phyloP scores from a whole-genome alignment of 169 alveolate genomes.

The Eimeria brunetti region DNA sequence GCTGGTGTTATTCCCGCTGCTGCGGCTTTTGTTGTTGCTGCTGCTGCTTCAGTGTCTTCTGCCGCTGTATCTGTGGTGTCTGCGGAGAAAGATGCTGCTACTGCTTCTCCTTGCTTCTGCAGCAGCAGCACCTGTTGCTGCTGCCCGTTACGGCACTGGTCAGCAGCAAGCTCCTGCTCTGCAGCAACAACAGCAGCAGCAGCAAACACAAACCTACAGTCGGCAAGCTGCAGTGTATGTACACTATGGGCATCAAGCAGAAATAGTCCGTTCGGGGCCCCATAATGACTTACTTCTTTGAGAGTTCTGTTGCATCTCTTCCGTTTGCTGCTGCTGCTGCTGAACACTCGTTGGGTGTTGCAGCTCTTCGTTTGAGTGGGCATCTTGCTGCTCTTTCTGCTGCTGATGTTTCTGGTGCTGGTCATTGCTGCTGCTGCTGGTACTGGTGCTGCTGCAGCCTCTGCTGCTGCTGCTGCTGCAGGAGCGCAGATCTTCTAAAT shows the following conservation, averaged over 20 bases:
- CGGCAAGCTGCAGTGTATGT: neutral
- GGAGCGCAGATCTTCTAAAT: neutral
- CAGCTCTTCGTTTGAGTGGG: conserved; percentile 88
- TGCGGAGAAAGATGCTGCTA: conserved; percentile 83
- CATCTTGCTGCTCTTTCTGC: conserved; percentile 90
- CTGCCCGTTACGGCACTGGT: conserved; percentile 94
- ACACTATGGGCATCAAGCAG: neutral
- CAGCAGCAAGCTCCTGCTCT: conserved; percentile 87
- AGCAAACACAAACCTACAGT: neutral
- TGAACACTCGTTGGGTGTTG: conserved; percentile 73
- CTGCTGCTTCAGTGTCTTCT: conserved; percentile 89
- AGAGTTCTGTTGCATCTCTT: neutral
- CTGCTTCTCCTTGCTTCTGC: neutral
- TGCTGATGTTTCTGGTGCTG: conserved; percentile 82
- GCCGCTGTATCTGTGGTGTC: conserved; percentile 92
- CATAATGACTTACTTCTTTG: neutral
- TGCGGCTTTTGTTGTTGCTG: neutral
- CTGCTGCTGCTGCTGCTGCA: conserved; percentile 32
- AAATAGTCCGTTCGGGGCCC: neutral
- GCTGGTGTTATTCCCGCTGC: neutral
- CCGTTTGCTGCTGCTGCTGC: conserved; percentile 17
- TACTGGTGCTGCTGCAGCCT: neutral
- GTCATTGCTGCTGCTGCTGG: neutral
- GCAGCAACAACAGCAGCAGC: conserved; percentile 26
- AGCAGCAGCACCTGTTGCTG: neutral